A percentile compares a stretch with the other conserved stretches of the same genome.
Evolutionary conservation across 805 yeast genomes (phyloP).

Genomic region (Candida saitoana): DNA sequence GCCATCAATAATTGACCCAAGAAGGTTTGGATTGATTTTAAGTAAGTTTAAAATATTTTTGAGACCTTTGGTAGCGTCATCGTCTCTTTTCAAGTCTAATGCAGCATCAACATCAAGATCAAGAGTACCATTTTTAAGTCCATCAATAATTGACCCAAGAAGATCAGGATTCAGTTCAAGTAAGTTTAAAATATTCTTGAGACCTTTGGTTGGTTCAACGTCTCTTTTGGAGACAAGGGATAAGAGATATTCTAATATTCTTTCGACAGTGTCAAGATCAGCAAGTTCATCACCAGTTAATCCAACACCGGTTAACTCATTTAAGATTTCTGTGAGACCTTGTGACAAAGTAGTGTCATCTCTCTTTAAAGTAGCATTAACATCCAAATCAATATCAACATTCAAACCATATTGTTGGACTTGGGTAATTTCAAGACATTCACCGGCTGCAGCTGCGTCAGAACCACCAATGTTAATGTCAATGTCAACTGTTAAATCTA

Average conservation of each 20-base stretch:
- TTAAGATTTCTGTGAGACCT: not conserved
- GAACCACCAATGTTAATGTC: not conserved
- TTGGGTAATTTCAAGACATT: not conserved
- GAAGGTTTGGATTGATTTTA: not conserved
- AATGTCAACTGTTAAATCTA: not conserved
- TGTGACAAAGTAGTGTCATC: not conserved
- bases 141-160: not conserved
- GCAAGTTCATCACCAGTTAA: not conserved
- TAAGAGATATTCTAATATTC: not conserved
- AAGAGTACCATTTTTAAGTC: not conserved
- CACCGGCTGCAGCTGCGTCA: not conserved
- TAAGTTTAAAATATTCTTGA: conserved; percentile 6
- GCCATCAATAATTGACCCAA: not conserved
- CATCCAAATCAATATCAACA: not conserved
- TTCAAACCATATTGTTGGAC: not conserved
- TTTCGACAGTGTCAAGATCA: not conserved
- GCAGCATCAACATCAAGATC: not conserved
- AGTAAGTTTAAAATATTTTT: no score
- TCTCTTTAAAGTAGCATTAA: not conserved
- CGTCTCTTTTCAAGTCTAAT: not conserved
- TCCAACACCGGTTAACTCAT: not conserved
- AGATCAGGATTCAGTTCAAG: conserved; percentile 1
- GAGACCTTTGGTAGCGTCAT: not conserved
- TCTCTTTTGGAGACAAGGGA: not conserved
- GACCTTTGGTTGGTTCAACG: not conserved